Evolutionary conservation across 768 basidiomycete species (phyloP).

Genomic region (Tremella fuciformis): DNA sequence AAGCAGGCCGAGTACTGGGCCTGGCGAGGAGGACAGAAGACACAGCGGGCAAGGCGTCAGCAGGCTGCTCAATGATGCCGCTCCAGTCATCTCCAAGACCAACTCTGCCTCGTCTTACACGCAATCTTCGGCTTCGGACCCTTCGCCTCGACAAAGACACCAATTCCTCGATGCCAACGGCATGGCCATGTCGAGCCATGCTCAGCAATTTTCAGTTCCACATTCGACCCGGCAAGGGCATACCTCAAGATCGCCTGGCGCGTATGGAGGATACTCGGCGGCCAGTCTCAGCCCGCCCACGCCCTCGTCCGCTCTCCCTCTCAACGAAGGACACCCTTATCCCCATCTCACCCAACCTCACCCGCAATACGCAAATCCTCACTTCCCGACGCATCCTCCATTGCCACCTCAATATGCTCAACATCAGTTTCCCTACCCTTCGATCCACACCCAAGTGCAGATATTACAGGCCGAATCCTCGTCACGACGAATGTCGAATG

Average conservation of each 20-base stretch:
- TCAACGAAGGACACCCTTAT: neutral
- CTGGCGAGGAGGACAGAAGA: slow-evolving; percentile 17
- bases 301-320: neutral
- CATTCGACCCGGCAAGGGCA: neutral
- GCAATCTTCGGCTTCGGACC: slow-evolving; percentile 18
- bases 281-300: neutral
- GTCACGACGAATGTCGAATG: too few relatives aligned
- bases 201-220: too few relatives aligned
- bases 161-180: slow-evolving; percentile 4
- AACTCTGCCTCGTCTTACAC: slow-evolving; percentile 32
- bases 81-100: slow-evolving; percentile 22
- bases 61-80: slow-evolving; percentile 12
- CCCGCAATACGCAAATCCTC: neutral
- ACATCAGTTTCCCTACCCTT: neutral
- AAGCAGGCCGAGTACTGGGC: slow-evolving; percentile 21
- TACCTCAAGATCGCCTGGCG: slow-evolving; percentile 3
- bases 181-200: neutral
- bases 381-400: neutral
- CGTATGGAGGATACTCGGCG: too few relatives aligned
- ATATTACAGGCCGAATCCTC: too few relatives aligned
- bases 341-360: neutral
- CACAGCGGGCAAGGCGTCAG: slow-evolving; percentile 8
- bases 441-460: too few relatives aligned
- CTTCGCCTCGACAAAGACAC: slow-evolving; percentile 22
- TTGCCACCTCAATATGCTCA: neutral